phyloP scores from a whole-genome alignment of 2,329 filamentous ascomycete species.

The Cytospora paraplurivora region DNA sequence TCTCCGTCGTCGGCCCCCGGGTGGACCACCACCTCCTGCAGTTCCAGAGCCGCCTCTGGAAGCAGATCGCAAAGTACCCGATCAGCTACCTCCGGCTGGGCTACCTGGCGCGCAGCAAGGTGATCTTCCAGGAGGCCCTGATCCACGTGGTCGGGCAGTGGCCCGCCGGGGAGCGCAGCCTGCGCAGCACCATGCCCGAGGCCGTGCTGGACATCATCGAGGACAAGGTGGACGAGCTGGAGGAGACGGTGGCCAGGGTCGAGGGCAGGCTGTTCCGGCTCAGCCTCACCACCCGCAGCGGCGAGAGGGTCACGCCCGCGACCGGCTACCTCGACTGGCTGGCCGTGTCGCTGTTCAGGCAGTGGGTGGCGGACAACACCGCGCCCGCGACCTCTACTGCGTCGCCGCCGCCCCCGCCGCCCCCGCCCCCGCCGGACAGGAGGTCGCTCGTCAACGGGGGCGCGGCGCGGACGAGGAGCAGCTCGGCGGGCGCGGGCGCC shows the following conservation, averaged over 20 bases:
- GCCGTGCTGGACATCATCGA: constrained; percentile 86
- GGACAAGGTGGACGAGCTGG: constrained; percentile 90
- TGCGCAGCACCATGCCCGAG: constrained; percentile 73
- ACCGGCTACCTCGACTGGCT: constrained; percentile 90
- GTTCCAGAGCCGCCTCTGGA: constrained; percentile 89
- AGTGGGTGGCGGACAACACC: constrained; percentile 92
- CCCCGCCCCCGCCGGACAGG: constrained; percentile 31
- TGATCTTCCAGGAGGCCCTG: constrained; percentile 84
- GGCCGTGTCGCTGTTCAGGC: constrained; percentile 81
- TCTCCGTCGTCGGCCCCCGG: constrained; percentile 82
- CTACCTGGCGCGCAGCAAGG: constrained; percentile 79
- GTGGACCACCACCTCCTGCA: constrained; percentile 93
- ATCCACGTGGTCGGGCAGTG: constrained; percentile 95
- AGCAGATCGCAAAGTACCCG: constrained; percentile 95
- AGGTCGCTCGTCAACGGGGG: constrained; percentile 24
- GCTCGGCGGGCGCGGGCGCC: background rate
- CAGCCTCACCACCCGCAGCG: constrained; percentile 73
- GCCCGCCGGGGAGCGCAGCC: constrained; percentile 77
- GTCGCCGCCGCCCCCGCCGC: constrained; percentile 47
- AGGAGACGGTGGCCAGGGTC: constrained; percentile 76
- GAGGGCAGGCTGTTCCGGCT: constrained; percentile 83
- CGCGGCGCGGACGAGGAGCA: constrained; percentile 15
- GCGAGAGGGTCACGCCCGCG: constrained; percentile 78
- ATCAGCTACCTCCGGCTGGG: constrained; percentile 89
- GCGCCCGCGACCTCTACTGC: constrained; percentile 61